These are phyloP conservation scores for Trichoderma sp. DNA, from an alignment of 2,329 filamentous ascomycete species.

Conservation along the genomic window DNA sequence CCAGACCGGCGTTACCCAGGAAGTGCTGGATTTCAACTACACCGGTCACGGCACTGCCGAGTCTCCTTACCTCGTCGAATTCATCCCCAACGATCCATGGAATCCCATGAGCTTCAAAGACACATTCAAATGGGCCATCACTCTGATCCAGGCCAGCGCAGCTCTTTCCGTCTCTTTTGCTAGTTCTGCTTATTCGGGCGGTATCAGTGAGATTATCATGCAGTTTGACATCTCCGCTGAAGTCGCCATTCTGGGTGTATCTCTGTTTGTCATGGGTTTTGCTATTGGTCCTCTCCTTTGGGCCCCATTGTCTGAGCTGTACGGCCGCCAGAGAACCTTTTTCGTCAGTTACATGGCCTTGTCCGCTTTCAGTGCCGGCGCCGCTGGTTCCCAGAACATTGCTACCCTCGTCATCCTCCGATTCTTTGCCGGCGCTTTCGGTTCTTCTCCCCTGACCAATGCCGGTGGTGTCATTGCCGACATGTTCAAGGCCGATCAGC, in stretches of 20 bases:
- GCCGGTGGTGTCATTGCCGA: conserved; percentile 65
- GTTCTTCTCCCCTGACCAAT: conserved; percentile 63
- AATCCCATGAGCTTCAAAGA: conserved; percentile 64
- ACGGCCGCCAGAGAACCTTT: conserved; percentile 62
- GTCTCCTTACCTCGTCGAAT: conserved; percentile 69
- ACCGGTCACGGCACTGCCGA: conserved; percentile 63
- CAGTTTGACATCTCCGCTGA: conserved; percentile 56
- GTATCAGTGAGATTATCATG: conserved; percentile 53
- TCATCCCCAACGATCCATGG: conserved; percentile 64
- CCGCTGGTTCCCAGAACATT: conserved; percentile 59
- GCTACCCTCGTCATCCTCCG: conserved; percentile 64
- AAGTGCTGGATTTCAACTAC: conserved; percentile 59
- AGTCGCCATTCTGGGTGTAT: conserved; percentile 62
- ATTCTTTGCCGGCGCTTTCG: conserved; percentile 67
- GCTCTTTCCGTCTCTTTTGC: conserved; percentile 71
- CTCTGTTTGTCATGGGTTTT: conserved; percentile 65
- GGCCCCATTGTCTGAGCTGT: conserved; percentile 67
- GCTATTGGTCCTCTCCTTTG: conserved; percentile 64
- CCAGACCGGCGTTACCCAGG: conserved; percentile 58
- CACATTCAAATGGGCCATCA: conserved; percentile 66
- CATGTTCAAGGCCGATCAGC: conserved; percentile 57
- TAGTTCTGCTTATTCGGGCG: conserved; percentile 67
- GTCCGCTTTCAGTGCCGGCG: conserved; percentile 62
- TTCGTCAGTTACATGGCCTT: conserved; percentile 59
- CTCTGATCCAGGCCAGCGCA: conserved; percentile 62